Conservation (phyloP, 1,139 yeast genomes). For the Blastobotrys capitulatus region DNA sequence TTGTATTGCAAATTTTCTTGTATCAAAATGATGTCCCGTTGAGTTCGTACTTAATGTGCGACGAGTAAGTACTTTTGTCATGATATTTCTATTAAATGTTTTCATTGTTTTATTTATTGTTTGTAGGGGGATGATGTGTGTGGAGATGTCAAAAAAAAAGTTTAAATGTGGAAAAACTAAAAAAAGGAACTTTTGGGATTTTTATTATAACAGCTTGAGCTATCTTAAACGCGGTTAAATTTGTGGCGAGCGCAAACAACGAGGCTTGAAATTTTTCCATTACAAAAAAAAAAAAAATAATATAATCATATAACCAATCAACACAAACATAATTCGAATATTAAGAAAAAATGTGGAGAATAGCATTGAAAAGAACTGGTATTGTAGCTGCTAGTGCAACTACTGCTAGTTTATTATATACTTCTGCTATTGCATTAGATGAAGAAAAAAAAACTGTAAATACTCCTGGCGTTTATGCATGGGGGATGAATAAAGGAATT, state of each 20-base stretch:
- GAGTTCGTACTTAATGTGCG: neutral
- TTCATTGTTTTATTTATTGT: neutral
- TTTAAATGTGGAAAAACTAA: too few relatives aligned
- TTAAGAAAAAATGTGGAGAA: neutral
- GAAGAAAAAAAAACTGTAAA: neutral
- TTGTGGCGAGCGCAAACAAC: neutral
- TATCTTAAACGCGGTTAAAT: neutral
- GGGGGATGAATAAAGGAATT: constrained; percentile 45
- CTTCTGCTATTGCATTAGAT: neutral
- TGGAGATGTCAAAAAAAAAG: neutral
- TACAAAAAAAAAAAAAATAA: neutral
- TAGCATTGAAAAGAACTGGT: neutral
- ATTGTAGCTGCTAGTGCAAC: neutral
- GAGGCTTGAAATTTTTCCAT: neutral
- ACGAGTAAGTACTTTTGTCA: neutral
- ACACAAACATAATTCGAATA: neutral
- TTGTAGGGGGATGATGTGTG: neutral
- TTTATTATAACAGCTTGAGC: neutral
- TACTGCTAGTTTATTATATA: neutral
- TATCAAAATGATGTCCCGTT: constrained; percentile 52
- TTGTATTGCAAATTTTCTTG: constrained; percentile 66
- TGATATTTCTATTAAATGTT: neutral
- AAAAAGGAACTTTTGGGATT: neutral
- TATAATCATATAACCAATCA: neutral
- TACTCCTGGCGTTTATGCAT: constrained; percentile 47